A percentile compares a stretch with the other conserved stretches of the same genome.
These are phyloP conservation scores for Colletotrichum nymphaeae DNA, from an alignment of 2,329 filamentous ascomycete genomes.

Conservation along the genomic window DNA sequence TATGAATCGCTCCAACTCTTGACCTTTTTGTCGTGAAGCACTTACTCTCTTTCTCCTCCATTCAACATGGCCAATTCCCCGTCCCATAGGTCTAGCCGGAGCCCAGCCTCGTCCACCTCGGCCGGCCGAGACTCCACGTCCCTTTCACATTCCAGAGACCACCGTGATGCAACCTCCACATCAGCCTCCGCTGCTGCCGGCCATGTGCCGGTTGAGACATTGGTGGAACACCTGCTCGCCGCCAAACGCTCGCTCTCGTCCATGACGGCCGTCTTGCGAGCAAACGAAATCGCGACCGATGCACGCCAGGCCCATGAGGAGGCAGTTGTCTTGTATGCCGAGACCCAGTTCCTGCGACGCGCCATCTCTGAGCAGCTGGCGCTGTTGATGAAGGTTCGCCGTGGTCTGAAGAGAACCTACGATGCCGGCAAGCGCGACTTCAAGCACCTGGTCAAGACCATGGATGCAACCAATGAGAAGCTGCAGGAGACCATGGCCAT, in stretches of 20 bases:
- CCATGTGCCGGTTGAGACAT: conserved; percentile 72
- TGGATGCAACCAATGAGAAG: conserved; percentile 74
- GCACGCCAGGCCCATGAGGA: conserved; percentile 84
- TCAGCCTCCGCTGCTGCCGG: conserved; percentile 43
- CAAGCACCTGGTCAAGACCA: conserved; percentile 68
- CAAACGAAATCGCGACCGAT: conserved; percentile 84
- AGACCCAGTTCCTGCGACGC: conserved; percentile 74
- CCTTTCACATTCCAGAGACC: conserved; percentile 32
- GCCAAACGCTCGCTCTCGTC: conserved; percentile 90
- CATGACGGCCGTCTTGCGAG: conserved; percentile 84
- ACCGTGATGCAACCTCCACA: conserved; percentile 41
- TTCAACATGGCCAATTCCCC: conserved; percentile 36
- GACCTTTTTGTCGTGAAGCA: conserved; percentile 22
- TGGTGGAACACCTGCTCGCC: conserved; percentile 86
- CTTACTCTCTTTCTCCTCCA: conserved; percentile 12
- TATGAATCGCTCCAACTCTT: conserved; percentile 34
- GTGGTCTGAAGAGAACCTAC: conserved; percentile 65
- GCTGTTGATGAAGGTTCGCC: conserved; percentile 63
- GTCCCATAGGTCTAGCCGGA: conserved; percentile 26
- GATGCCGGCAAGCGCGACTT: conserved; percentile 70
- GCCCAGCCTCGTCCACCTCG: conserved; percentile 36
- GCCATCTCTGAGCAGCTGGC: conserved; percentile 69
- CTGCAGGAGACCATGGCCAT: conserved; percentile 75
- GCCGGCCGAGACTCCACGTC: conserved; percentile 33
- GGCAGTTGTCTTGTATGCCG: conserved; percentile 77